Conservation (phyloP, 345 rosid genomes). For the Luvunga scandens region DNA sequence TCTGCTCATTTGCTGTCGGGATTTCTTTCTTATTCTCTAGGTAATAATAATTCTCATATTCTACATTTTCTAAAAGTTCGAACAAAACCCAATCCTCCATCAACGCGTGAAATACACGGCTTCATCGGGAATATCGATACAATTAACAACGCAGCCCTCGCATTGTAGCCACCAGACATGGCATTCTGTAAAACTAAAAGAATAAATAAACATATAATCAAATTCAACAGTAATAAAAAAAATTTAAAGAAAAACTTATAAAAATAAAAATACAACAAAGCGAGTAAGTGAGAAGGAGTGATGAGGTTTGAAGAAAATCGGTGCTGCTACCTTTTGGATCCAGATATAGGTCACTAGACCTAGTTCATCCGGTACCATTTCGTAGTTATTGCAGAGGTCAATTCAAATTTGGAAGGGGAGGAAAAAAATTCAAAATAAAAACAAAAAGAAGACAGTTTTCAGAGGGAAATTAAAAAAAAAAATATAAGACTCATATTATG, state of each 20-base stretch:
- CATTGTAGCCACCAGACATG: conserved; percentile 4
- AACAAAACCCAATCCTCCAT: conserved; percentile 25
- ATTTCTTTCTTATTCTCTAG: conserved; percentile 39
- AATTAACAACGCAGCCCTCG: conserved; percentile 2
- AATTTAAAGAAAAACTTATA: too few species aligned
- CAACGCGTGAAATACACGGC: conserved; percentile 13
- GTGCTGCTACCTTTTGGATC: conserved; percentile 8
- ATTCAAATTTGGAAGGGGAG: too few species aligned
- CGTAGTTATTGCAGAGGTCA: too few species aligned
- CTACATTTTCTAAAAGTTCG: conserved; percentile 21
- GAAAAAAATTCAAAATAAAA: too few species aligned
- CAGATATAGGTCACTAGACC: too few species aligned
- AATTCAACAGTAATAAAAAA: not conserved
- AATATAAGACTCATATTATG: too few species aligned
- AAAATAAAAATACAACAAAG: too few species aligned
- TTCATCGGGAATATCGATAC: not conserved
- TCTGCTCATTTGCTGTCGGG: conserved; percentile 26
- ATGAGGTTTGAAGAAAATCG: too few species aligned
- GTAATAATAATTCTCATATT: conserved; percentile 31
- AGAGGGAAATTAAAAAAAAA: too few species aligned
- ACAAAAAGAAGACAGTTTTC: too few species aligned
- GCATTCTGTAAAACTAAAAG: conserved; percentile 18
- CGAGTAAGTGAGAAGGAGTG: not conserved
- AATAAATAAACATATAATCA: not conserved
- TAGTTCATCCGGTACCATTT: too few species aligned